Evolutionary conservation across 78 protist species (phyloP).

Genomic region (Corallochytrium limacisporum): DNA sequence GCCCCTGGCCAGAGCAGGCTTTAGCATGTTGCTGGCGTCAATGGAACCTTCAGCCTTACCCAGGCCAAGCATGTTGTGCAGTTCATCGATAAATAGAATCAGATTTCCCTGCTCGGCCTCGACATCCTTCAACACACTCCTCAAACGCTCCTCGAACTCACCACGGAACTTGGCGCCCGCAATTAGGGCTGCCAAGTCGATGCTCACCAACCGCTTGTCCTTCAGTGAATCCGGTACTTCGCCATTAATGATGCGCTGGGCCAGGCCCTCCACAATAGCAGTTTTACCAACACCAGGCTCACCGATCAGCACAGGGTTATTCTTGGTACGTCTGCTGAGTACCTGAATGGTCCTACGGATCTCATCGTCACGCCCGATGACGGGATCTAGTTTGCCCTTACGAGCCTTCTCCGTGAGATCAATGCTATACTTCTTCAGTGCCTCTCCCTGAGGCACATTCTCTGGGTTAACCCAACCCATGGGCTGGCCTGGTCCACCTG

Average conservation of each 20-base stretch:
- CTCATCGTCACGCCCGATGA: constrained; percentile 95
- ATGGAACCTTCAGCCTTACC: constrained; percentile 84
- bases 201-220: neutral
- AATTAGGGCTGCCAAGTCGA: constrained; percentile 45
- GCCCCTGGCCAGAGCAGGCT: constrained; percentile 96
- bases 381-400: constrained; percentile 92
- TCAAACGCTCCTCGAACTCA: constrained; percentile 95
- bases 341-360: constrained; percentile 77
- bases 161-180: constrained; percentile 97
- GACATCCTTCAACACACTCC: constrained; percentile 85
- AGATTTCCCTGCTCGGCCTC: constrained; percentile 53
- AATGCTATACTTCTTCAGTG: constrained; percentile 61
- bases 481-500: too few relatives aligned
- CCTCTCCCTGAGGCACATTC: constrained; percentile 1
- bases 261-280: constrained; percentile 94
- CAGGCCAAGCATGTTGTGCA: constrained; percentile 92
- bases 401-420: constrained; percentile 65
- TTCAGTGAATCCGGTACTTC: constrained; percentile 48
- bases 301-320: constrained; percentile 94
- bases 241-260: constrained; percentile 84
- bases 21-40: constrained; percentile 95
- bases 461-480: neutral
- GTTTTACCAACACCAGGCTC: constrained; percentile 49
- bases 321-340: constrained; percentile 78
- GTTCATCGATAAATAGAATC: constrained; percentile 96